Evolutionary conservation across 495 filamentous ascomycete species (phyloP).

Genomic region (Neurospora africana): DNA sequence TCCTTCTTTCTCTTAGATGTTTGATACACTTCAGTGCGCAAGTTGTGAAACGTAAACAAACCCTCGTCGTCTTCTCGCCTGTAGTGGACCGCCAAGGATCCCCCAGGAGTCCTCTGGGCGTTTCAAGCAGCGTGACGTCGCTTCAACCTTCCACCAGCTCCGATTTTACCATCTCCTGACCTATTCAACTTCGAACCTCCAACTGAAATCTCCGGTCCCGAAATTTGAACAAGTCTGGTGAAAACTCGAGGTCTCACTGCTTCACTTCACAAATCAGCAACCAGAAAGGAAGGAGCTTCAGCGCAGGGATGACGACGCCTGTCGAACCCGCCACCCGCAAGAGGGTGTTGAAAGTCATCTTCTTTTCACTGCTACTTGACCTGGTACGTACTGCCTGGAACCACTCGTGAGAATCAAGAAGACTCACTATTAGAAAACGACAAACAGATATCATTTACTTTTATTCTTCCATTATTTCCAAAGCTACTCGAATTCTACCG

Average conservation of each 20-base stretch:
- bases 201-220: not conserved
- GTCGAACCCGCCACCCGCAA: conserved; percentile 51
- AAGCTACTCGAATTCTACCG: conserved; percentile 93
- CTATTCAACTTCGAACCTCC: not conserved
- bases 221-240: not conserved
- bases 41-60: not conserved
- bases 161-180: not conserved
- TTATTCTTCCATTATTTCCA: conserved; percentile 94
- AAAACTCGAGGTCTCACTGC: not conserved
- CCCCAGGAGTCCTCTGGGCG: not conserved
- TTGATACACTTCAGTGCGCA: not conserved
- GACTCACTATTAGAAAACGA: conserved; percentile 8
- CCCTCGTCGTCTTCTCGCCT: not conserved
- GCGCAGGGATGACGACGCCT: conserved; percentile 26
- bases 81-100: not conserved
- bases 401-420: not conserved
- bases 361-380: conserved; percentile 44
- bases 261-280: not conserved
- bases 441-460: conserved; percentile 53
- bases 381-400: conserved; percentile 27
- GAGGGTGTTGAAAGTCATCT: conserved; percentile 69
- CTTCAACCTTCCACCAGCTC: not conserved
- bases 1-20: not conserved
- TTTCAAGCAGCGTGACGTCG: not conserved
- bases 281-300: not conserved